A percentile compares a stretch with the other conserved stretches of the same genome.
Conservation (phyloP, 345 rosid genomes). For the Eucalyptus cloeziana region DNA sequence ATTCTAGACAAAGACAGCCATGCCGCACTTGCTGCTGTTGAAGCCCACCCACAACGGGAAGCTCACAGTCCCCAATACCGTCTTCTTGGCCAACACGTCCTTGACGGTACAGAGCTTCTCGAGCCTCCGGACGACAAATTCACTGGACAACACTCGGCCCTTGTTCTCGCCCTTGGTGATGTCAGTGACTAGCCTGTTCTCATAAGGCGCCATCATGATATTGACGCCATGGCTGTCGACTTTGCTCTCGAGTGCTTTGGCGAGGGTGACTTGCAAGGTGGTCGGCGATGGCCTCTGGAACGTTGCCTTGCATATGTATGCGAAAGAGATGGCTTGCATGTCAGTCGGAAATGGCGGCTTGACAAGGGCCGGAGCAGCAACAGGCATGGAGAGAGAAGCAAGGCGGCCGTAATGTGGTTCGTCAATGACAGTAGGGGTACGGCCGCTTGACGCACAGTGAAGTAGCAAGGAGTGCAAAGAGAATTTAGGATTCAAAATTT, state of each 20-base stretch:
- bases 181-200: conserved; percentile 55
- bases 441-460: too few relatives aligned
- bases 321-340: background rate
- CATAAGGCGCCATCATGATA: conserved; percentile 71
- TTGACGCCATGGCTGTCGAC: conserved; percentile 39
- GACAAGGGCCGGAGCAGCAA: too few relatives aligned
- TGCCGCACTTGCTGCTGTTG: conserved; percentile 49
- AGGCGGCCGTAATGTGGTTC: too few relatives aligned
- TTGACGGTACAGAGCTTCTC: conserved; percentile 61
- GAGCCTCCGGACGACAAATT: conserved; percentile 61
- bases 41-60: conserved; percentile 70
- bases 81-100: conserved; percentile 50
- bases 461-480: too few relatives aligned
- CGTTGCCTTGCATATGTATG: conserved; percentile 25
- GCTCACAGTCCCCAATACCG: conserved; percentile 42
- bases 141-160: conserved; percentile 59
- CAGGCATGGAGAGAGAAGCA: too few relatives aligned
- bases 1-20: conserved; percentile 59
- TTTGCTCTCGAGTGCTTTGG: conserved; percentile 41
- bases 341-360: background rate
- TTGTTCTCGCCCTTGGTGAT: conserved; percentile 61
- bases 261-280: conserved; percentile 38
- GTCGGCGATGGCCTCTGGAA: conserved; percentile 55
- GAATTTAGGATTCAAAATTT: too few relatives aligned
- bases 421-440: too few relatives aligned